Evolutionary conservation across 176 grass and related monocot species (phyloP).

Genomic region (Dendrocalamus sinicus): DNA sequence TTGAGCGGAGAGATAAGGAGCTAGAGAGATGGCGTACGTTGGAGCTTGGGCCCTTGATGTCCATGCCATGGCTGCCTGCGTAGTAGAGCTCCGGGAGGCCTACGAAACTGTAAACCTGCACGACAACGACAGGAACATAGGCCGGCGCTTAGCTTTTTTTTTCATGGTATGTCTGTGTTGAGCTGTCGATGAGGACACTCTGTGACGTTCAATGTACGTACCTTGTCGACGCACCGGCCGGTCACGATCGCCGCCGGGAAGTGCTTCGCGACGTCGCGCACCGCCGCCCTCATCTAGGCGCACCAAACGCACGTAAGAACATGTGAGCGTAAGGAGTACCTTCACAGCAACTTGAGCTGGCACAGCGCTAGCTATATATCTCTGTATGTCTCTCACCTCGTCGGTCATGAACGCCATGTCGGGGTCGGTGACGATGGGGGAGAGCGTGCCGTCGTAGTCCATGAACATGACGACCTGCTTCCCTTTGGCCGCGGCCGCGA

Average conservation of each 20-base stretch:
- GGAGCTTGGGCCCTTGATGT: conserved; percentile 84
- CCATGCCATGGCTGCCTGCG: conserved; percentile 98
- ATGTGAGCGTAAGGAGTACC: neutral
- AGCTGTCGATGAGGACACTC: neutral
- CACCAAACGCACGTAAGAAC: neutral
- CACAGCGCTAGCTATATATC: neutral
- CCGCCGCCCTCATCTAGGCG: conserved; percentile 75
- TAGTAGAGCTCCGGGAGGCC: conserved; percentile 86
- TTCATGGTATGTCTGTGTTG: neutral
- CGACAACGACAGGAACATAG: neutral
- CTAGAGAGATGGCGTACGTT: conserved; percentile 41
- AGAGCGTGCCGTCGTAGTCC: conserved; percentile 98
- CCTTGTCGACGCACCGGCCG: conserved; percentile 87
- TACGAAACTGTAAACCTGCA: conserved; percentile 69
- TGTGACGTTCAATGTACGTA: conserved; percentile 23
- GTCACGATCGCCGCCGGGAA: conserved; percentile 90
- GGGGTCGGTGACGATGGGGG: conserved; percentile 89
- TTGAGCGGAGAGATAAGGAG: conserved; percentile 8
- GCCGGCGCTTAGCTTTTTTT: neutral
- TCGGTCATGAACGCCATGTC: conserved; percentile 82
- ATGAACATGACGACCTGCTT: conserved; percentile 85
- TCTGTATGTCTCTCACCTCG: conserved; percentile 43
- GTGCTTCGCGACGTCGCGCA: conserved; percentile 60
- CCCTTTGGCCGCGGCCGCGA: conserved; percentile 63
- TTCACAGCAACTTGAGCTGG: neutral